Evolutionary conservation across 805 yeast genomes (phyloP).

Genomic region (Candida endomychidarum): DNA sequence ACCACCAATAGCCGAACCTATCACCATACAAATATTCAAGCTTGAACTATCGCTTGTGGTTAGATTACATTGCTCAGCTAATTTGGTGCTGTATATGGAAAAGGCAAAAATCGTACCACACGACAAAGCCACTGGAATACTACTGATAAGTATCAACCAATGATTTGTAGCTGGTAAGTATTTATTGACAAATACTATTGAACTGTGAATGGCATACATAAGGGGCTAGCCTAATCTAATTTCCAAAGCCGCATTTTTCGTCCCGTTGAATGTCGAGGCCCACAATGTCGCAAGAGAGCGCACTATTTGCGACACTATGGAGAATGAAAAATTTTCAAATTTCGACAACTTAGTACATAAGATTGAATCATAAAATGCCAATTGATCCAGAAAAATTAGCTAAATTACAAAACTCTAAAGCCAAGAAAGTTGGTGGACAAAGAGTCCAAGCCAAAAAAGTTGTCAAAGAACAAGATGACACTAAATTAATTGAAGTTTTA

Average conservation of each 20-base stretch:
- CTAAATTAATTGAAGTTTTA: constrained; percentile 85
- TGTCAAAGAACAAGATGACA: constrained; percentile 79
- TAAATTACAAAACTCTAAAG: constrained; percentile 81
- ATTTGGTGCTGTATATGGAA: constrained; percentile 33
- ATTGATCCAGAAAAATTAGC: constrained; percentile 93
- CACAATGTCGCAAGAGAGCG: background rate
- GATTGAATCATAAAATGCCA: constrained; percentile 52
- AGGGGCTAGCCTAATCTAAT: background rate
- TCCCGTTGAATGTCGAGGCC: background rate
- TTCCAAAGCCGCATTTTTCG: constrained; percentile 3
- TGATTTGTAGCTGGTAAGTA: constrained; percentile 26
- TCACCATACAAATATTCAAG: constrained; percentile 30
- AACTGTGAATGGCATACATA: constrained; percentile 14
- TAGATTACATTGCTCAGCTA: constrained; percentile 30
- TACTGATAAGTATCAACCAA: constrained; percentile 25
- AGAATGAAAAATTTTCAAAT: constrained; percentile 2
- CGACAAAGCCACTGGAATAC: constrained; percentile 34
- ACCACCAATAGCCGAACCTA: constrained; percentile 36
- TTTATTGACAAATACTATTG: constrained; percentile 17
- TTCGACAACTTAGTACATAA: constrained; percentile 7
- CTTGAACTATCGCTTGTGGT: constrained; percentile 29
- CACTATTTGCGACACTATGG: constrained; percentile 3
- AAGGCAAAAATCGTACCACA: constrained; percentile 35
- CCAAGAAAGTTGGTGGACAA: constrained; percentile 77
- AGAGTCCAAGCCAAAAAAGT: constrained; percentile 91